These are phyloP conservation scores for Ramularia endophylla DNA, from an alignment of 2,329 filamentous ascomycete species.

Conservation along the genomic window DNA sequence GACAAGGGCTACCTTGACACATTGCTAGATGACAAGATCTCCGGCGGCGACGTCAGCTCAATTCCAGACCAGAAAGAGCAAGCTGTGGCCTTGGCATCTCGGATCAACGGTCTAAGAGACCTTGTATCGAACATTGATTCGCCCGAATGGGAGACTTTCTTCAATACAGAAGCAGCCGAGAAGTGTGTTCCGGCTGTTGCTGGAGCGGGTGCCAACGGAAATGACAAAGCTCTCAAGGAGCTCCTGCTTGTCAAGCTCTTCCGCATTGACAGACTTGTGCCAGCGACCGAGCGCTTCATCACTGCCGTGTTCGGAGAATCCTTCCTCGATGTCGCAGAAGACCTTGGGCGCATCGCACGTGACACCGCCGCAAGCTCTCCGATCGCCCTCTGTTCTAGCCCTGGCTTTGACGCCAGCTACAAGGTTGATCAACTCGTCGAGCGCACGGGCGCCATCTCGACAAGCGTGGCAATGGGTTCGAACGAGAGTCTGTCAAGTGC, in stretches of 20 bases:
- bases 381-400: conserved; percentile 86
- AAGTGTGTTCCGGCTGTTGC: conserved; percentile 72
- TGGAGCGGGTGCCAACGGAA: conserved; percentile 48
- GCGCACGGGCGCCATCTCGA: conserved; percentile 72
- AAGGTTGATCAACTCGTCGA: conserved; percentile 96
- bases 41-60: conserved; percentile 73
- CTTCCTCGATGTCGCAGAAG: conserved; percentile 77
- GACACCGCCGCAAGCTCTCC: conserved; percentile 80
- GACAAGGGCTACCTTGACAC: conserved; percentile 82
- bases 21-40: conserved; percentile 71
- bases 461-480: conserved; percentile 98
- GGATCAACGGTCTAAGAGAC: conserved; percentile 67
- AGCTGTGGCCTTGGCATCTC: conserved; percentile 61
- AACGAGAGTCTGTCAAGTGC: conserved; percentile 88
- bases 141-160: conserved; percentile 73
- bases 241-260: conserved; percentile 89
- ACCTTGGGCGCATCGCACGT: conserved; percentile 76
- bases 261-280: conserved; percentile 91
- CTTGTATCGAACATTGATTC: conserved; percentile 57
- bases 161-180: conserved; percentile 80
- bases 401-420: conserved; percentile 97
- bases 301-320: conserved; percentile 75
- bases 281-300: conserved; percentile 86
- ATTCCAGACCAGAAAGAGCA: conserved; percentile 59
- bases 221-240: conserved; percentile 74